Base-by-base conservation (phyloP, 2,329 filamentous ascomycete genomes). In the Epichloe sp. region DNA sequence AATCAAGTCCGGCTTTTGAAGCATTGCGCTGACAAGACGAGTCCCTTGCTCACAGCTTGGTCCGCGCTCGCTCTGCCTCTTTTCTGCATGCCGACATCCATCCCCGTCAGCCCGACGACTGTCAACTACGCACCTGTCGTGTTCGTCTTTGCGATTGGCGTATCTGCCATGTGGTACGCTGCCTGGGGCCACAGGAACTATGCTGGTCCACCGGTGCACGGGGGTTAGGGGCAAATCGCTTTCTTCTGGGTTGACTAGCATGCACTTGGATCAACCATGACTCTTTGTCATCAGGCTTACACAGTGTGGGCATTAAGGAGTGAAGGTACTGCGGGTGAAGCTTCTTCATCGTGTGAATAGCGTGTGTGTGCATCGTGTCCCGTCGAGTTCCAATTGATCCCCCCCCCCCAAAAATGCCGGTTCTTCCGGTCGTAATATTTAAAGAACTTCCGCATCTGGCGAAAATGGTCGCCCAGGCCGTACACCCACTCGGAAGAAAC, bases 81-180 rank as follows among this genome's bases (percentile, higher is more conserved):
- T 15, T 88, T 88, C 72, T 88, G 80, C 66, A 85, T 86, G 80
- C 84, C 83, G 0, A 75, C 79, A 0, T 66, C 67, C 43, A 68
- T 85, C n/a, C 80, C 80, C 5, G 80, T 85, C 40, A 75, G 73
- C 0, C 65, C 61, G 34, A 62, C 67, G 17, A 74, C 71, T 40
- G 83, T 87, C 72, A 88, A 88, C 72, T 88, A 86, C 65, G 84
- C 83, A 1, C 80, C 80, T 14, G 84, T 82, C 36, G 84, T 88
- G n/a, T 86, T 88, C 58, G 76, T 83, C 26, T 81, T 73, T 5
- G 83, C 85, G 55, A 75, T 78, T 50, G 47, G 71, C 40, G 74
- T 87, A 52, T 78, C 84, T 1, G 74, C 71, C 10, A 64, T 68
- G 7, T 88, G 83, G 83, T 88, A 88, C 69, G 70, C 79, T 57